Evolutionary conservation across 352 stramenopile genomes (phyloP).

Genomic region (Phytophthora nicotianae): DNA sequence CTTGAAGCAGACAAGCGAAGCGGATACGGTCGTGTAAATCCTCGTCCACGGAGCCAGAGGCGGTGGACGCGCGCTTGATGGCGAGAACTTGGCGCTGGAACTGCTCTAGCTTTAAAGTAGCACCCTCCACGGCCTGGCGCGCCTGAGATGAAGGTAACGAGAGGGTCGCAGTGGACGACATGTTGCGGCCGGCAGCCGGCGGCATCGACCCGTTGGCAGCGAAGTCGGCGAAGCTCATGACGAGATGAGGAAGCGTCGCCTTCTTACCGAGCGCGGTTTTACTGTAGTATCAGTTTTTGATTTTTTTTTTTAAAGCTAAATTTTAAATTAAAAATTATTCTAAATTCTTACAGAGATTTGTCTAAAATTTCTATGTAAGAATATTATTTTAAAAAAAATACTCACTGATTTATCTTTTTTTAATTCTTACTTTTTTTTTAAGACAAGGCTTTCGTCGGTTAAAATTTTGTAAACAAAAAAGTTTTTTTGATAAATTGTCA

Average conservation of each 20-base stretch:
- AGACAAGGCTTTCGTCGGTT: too few species aligned
- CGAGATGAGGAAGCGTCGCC: not conserved
- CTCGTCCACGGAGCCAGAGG: constrained; percentile 51
- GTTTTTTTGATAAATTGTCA: too few species aligned
- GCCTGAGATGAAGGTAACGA: constrained; percentile 24
- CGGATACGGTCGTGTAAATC: constrained; percentile 86
- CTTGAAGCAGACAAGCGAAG: constrained; percentile 82
- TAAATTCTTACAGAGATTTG: too few species aligned
- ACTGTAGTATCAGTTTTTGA: too few species aligned
- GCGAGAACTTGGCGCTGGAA: constrained; percentile 84
- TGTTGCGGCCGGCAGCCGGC: constrained; percentile 20
- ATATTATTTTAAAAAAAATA: too few species aligned
- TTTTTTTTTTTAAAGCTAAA: not conserved
- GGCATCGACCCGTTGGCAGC: constrained; percentile 29
- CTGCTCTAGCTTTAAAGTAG: constrained; percentile 81
- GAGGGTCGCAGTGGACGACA: constrained; percentile 5
- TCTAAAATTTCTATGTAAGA: too few species aligned
- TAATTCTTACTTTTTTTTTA: too few species aligned
- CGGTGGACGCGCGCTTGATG: constrained; percentile 67
- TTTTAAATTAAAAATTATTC: too few species aligned
- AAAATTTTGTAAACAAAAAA: too few species aligned
- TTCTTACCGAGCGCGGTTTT: too few species aligned
- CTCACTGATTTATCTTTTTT: too few species aligned
- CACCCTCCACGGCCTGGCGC: constrained; percentile 68
- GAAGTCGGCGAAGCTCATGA: constrained; percentile 78